Evolutionary conservation across 2,329 filamentous ascomycete genomes (phyloP), one percentile per base, ranked within the genome.

Genomic region (Monilinia aucupariae): DNA sequence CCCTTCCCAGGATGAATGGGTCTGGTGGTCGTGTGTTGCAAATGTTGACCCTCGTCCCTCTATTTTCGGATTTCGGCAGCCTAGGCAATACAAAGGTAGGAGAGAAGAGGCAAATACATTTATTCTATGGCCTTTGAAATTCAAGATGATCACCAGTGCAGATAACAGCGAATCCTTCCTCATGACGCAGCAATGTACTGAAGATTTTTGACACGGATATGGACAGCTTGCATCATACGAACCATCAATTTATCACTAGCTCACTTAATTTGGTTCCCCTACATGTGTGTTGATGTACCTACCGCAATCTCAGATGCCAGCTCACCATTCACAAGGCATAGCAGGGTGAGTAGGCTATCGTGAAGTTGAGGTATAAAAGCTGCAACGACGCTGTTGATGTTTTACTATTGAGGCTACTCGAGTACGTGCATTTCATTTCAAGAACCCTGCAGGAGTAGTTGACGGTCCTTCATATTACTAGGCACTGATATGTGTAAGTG

Each of bases 401-500:
- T 32, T 4, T 32, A 2, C 45, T 17, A 2, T 56, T 10, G 17
- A 34, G 17, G 27, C 4, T 43, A 34, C n/a, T n/a, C n/a, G n/a
- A n/a, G n/a, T n/a, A n/a, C 13, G n/a, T 15, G 15, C 6, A 2
- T 32, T 45, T n/a, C 27, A 45, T 30, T 13, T 20, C 30, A 7
- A 5, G 39, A 45, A 17, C 53, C 32, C 27, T 17, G 20, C 5
- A 32, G 7, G 2, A 4, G 8, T 10, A 32, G 9, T 25, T 55
- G 20, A 56, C 27, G 8, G 9, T 45, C 8, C 20, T 56, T 32
- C 13, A 45, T 55, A 30, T 22, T 45, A 32, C 39, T 12, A 17
- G 20, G 8, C 12, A 56, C 27, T 32, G 20, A 45, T 8, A 56
- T 56, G 53, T 45, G 53, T 56, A 56, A 56, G 53, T 43, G 10